phyloP scores from a whole-genome alignment of 306 rosid species.

The Vachellia pachyceras region DNA sequence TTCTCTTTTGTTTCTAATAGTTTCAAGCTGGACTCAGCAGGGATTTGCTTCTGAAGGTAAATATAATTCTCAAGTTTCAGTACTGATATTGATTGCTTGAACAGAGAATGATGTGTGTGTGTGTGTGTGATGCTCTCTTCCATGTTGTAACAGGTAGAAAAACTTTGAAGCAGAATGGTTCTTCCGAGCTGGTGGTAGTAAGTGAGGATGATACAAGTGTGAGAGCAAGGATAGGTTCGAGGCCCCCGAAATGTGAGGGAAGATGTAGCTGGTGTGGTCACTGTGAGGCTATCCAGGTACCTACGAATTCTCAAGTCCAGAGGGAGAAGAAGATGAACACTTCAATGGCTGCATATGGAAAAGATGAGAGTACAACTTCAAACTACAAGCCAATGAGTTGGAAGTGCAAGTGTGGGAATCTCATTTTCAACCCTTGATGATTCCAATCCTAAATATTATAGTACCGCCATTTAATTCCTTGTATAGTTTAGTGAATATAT shows the following conservation, averaged over 20 bases:
- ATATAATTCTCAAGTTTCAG: conserved; percentile 13
- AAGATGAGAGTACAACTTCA: conserved; percentile 52
- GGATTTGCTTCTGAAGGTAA: conserved; percentile 72
- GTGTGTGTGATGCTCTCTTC: background rate
- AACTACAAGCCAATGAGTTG: conserved; percentile 97
- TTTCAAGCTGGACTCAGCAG: conserved; percentile 59
- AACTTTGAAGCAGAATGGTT: conserved; percentile 41
- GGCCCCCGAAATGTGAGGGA: conserved; percentile 89
- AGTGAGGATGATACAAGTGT: conserved; percentile 53
- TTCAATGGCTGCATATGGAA: conserved; percentile 55
- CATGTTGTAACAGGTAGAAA: conserved; percentile 63
- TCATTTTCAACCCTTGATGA: conserved; percentile 83
- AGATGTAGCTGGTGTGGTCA: conserved; percentile 75
- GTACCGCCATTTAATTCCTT: background rate
- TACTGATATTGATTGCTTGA: background rate
- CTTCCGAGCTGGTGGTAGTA: conserved; percentile 44
- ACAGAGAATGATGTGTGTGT: background rate
- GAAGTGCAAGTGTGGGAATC: conserved; percentile 94
- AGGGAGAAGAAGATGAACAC: conserved; percentile 40
- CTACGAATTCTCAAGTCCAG: conserved; percentile 65
- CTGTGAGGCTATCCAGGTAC: conserved; percentile 64
- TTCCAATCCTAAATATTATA: background rate
- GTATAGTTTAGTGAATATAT: conserved; percentile 33
- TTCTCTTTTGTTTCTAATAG: conserved; percentile 53
- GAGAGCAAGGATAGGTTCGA: conserved; percentile 77